Percentiles rank a stretch among this genome's conserved stretches.
These are phyloP conservation scores for Epicoccum nigrum DNA, from an alignment of 2,329 filamentous ascomycete genomes.

Conservation along the genomic window DNA sequence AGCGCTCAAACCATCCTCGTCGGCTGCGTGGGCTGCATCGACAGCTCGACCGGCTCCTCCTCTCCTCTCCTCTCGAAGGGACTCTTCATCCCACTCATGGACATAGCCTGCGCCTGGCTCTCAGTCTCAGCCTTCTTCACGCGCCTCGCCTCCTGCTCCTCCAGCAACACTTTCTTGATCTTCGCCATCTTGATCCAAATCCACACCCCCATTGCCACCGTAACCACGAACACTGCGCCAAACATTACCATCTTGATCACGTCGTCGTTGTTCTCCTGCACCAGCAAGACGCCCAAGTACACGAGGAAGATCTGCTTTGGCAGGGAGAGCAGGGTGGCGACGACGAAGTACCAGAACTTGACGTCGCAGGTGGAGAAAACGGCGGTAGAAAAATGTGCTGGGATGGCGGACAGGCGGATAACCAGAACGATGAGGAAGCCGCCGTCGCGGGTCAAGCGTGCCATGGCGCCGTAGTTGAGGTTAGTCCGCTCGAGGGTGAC, in stretches of 20 bases:
- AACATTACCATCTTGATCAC: constrained; percentile 40
- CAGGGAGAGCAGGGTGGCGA: constrained; percentile 42
- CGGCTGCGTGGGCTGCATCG: constrained; percentile 30
- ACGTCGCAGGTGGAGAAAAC: constrained; percentile 47
- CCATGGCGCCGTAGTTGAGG: constrained; percentile 46
- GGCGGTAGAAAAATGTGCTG: constrained; percentile 44
- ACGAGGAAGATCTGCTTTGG: constrained; percentile 47
- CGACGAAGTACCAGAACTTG: constrained; percentile 44
- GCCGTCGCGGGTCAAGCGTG: constrained; percentile 42
- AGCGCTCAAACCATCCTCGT: constrained; percentile 26
- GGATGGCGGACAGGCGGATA: constrained; percentile 44
- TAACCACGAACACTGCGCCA: constrained; percentile 37
- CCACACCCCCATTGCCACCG: constrained; percentile 38
- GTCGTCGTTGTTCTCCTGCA: constrained; percentile 34
- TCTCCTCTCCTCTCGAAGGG: constrained; percentile 28
- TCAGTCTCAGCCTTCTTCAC: constrained; percentile 25
- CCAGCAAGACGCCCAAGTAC: constrained; percentile 42
- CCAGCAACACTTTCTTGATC: constrained; percentile 40
- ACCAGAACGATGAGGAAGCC: constrained; percentile 44
- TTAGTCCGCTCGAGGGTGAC: constrained; percentile 43
- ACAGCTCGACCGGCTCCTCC: constrained; percentile 25
- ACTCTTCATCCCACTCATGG: constrained; percentile 24
- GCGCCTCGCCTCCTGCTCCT: constrained; percentile 40
- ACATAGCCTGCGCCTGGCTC: constrained; percentile 19
- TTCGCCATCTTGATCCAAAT: constrained; percentile 44